Evolutionary conservation across 1,139 yeast genomes (phyloP), one percentile per base, ranked within the genome.

Genomic region (Tardiomyces digboiensis): DNA sequence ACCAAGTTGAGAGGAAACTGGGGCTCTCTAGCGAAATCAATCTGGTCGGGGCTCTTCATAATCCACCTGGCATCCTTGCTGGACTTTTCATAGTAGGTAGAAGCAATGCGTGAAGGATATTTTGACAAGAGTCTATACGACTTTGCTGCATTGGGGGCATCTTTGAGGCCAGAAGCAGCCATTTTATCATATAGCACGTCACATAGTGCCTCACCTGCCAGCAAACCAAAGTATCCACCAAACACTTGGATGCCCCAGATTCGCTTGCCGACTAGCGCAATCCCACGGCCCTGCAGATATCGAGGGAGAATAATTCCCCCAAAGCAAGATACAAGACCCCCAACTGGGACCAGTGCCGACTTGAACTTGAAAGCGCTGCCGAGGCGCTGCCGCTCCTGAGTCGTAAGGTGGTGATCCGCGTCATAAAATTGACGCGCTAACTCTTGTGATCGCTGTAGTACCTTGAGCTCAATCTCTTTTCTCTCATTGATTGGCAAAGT

Each of bases 81-180:
- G 2, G 55, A 52, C 18, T 43, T 38, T 18, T 45, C 42, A 40
- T 50, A 55, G 42, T 55, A 55, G 8, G 51, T 45, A 13, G 43
- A 36, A 3, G 57, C 59, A 23, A 55, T 44, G 29, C 49, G 51
- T 1, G 57, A 56, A 12, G 59, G 58, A 36, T 46, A 53, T 12
- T 22, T 37, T 29, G 45, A 22, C 26, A 53, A 39, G 14, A 52
- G 42, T 10, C 45, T 42, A 23, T 41, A 48, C 13, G 56, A 26
- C 14, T 26, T 26, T n/a, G 33, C 33, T 5, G 33, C 33, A 26
- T 26, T 26, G 33, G 33, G 33, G 5, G 33, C 33, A 8, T 26
- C 33, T n/a, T 26, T 16, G 5, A 26, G 33, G 33, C 33, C 33
- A 16, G 33, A 26, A 13, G 33, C 33, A 5, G 33, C 33, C 33